phyloP scores from a whole-genome alignment of 371 early-diverging fungal species.

The Chytridium lagenaria region DNA sequence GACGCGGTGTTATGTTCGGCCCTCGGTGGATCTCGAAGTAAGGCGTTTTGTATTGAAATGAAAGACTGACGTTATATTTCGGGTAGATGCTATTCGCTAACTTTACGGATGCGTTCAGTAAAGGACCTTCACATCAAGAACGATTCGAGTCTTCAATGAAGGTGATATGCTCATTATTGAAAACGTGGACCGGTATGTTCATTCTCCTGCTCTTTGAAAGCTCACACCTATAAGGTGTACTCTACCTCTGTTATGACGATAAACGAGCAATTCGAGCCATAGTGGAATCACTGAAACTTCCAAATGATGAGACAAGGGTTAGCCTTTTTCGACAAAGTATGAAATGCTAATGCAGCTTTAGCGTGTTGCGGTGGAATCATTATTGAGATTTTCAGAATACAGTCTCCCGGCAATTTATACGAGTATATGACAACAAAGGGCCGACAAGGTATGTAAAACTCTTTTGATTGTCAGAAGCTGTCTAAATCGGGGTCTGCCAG shows the following conservation, averaged over 20 bases:
- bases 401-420: slow-evolving; percentile 34
- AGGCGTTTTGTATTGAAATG: not conserved
- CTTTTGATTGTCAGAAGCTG: slow-evolving; percentile 4
- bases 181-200: slow-evolving; percentile 75
- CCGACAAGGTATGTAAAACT: slow-evolving; percentile 5
- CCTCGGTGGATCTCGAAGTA: slow-evolving; percentile 79
- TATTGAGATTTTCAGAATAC: slow-evolving; percentile 75
- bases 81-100: slow-evolving; percentile 24
- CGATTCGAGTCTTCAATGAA: slow-evolving; percentile 67
- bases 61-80: no score
- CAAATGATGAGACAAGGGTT: slow-evolving; percentile 79
- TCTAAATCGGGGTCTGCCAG: no score
- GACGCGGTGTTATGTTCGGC: slow-evolving; percentile 70
- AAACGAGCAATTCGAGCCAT: slow-evolving; percentile 74
- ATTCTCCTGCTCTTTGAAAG: not conserved
- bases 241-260: slow-evolving; percentile 77
- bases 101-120: slow-evolving; percentile 21
- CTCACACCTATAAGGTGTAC: slow-evolving; percentile 48
- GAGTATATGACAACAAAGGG: slow-evolving; percentile 54
- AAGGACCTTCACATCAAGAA: slow-evolving; percentile 58
- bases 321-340: not conserved
- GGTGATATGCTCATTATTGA: slow-evolving; percentile 58
- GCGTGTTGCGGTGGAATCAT: slow-evolving; percentile 80
- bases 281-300: slow-evolving; percentile 75
- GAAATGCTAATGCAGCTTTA: slow-evolving; percentile 39